Conservation (phyloP, 1,284 basidiomycete genomes). For the Marasmius fiardii region DNA sequence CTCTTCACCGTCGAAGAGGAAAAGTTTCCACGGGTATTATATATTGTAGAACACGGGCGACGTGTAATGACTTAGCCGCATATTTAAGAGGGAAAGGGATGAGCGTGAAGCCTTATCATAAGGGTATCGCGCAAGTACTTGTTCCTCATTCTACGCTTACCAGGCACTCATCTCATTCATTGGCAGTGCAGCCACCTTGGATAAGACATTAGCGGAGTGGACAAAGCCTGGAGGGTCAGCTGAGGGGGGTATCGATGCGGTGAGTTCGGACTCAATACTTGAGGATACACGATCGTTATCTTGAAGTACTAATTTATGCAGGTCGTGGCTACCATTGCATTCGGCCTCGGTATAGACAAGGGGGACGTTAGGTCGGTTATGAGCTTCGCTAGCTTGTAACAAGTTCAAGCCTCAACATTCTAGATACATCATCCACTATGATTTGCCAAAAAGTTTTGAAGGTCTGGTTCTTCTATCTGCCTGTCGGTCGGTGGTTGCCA, state of each 20-base stretch:
- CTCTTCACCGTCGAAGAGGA: constrained; percentile 53
- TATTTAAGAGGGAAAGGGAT: constrained; percentile 66
- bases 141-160: not conserved
- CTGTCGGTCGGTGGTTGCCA: constrained; percentile 1
- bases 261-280: constrained; percentile 26
- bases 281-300: not conserved
- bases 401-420: not conserved
- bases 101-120: constrained; percentile 70
- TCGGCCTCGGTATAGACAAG: constrained; percentile 90
- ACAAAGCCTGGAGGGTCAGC: constrained; percentile 47
- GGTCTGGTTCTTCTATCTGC: constrained; percentile 34
- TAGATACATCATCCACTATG: constrained; percentile 75
- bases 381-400: constrained; percentile 20
- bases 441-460: constrained; percentile 82
- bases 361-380: constrained; percentile 64
- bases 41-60: constrained; percentile 68
- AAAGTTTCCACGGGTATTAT: constrained; percentile 73
- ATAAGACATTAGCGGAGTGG: constrained; percentile 65
- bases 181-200: constrained; percentile 45
- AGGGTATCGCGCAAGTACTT: constrained; percentile 48
- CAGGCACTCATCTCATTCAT: not conserved
- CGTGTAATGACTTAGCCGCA: constrained; percentile 66
- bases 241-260: constrained; percentile 57
- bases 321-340: constrained; percentile 65
- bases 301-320: constrained; percentile 13